Evolutionary conservation across 2,329 filamentous ascomycete species (phyloP).

Genomic region (Ascochyta viciae-villosae): DNA sequence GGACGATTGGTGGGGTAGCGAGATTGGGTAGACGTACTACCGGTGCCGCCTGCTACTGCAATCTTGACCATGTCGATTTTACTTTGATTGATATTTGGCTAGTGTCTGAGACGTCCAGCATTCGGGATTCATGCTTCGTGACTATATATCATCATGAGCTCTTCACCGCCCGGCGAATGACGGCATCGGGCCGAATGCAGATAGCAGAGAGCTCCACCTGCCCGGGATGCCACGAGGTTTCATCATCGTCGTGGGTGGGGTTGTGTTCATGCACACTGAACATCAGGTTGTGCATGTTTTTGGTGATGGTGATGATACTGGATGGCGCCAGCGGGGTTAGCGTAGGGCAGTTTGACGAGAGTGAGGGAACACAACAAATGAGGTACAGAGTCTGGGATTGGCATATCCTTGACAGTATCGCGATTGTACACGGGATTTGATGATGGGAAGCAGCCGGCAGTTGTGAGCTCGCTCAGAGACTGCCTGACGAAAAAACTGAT

Average conservation of each 20-base stretch:
- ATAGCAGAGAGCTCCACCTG: conserved; percentile 4
- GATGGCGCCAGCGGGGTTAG: conserved; percentile 8
- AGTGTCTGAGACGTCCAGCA: not conserved
- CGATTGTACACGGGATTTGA: too few relatives aligned
- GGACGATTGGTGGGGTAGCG: not conserved
- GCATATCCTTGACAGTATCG: too few relatives aligned
- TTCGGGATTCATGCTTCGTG: not conserved
- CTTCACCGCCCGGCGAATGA: conserved; percentile 10
- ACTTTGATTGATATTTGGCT: not conserved
- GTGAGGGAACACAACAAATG: not conserved
- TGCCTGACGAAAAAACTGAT: too few relatives aligned
- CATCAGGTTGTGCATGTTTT: not conserved
- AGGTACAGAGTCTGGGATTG: not conserved
- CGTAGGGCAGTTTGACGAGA: not conserved
- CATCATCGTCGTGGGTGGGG: not conserved
- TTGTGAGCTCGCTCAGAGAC: too few relatives aligned
- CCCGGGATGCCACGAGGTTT: not conserved
- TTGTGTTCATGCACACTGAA: not conserved
- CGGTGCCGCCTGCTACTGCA: conserved; percentile 47
- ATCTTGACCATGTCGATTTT: conserved; percentile 40
- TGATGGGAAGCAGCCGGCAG: too few relatives aligned
- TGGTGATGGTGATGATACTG: not conserved
- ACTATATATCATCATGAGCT: conserved; percentile 1
- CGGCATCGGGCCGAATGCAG: conserved; percentile 13
- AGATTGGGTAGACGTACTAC: conserved; percentile 34